Percentiles rank a stretch among this genome's conserved stretches.
Conservation (phyloP, 192 early-diverging fungal species). For the Coemansia sp. region DNA sequence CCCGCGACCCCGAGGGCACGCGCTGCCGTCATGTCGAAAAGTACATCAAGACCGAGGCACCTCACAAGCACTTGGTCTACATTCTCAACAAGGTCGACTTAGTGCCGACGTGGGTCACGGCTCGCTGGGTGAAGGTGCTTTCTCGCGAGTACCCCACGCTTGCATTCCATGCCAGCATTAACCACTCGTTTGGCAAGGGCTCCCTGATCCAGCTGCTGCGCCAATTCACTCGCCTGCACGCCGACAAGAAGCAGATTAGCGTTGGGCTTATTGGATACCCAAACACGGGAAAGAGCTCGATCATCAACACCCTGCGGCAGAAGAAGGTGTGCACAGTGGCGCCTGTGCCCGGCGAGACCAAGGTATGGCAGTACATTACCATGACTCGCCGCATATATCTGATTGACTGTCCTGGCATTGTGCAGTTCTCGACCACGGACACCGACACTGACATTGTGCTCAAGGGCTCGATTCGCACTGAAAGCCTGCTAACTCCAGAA, state of each 20-base stretch:
- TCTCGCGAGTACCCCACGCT: conserved; percentile 91
- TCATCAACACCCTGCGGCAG: conserved; percentile 94
- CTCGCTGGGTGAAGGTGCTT: conserved; percentile 88
- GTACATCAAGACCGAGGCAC: conserved; percentile 85
- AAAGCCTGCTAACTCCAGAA: conserved; percentile 85
- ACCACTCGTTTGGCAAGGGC: conserved; percentile 98
- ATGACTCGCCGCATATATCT: conserved; percentile 97
- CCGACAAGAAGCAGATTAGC: conserved; percentile 97
- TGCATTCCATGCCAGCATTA: conserved; percentile 98
- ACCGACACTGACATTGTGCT: conserved; percentile 93
- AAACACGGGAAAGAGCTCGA: conserved; percentile 95
- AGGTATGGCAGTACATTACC: conserved; percentile 99
- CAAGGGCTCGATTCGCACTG: conserved; percentile 92
- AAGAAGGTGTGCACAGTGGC: conserved; percentile 99
- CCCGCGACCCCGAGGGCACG: conserved; percentile 95
- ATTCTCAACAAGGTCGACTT: conserved; percentile 98
- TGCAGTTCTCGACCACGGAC: conserved; percentile 81
- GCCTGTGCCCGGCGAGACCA: conserved; percentile 97
- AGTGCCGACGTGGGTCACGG: conserved; percentile 98
- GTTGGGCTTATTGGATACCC: conserved; percentile 98
- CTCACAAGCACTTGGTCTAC: conserved; percentile 94
- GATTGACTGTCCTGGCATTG: conserved; percentile 98
- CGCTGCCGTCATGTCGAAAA: conserved; percentile 89
- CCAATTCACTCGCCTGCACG: conserved; percentile 90
- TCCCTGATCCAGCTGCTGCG: conserved; percentile 96